Percentiles rank a stretch among this genome's conserved stretches.
Evolutionary conservation across 2,329 filamentous ascomycete genomes (phyloP).

Genomic region (Ampelomyces quisqualis): DNA sequence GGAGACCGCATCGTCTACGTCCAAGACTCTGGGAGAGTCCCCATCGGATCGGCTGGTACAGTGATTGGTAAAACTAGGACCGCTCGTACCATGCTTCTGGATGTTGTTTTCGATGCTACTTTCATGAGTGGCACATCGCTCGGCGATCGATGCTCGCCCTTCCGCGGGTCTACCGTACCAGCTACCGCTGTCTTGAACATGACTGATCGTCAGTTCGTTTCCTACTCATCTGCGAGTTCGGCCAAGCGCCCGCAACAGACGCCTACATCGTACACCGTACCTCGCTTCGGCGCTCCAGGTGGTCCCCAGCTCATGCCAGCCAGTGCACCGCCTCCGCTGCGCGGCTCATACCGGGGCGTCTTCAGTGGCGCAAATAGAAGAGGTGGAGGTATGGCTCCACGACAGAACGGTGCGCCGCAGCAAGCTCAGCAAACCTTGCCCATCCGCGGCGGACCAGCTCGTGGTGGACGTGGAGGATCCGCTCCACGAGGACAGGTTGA

Average conservation of each 20-base stretch:
- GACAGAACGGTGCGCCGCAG: constrained; percentile 30
- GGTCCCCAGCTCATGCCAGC: constrained; percentile 63
- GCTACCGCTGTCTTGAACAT: constrained; percentile 88
- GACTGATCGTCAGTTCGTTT: constrained; percentile 76
- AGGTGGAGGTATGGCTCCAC: constrained; percentile 41
- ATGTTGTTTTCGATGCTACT: constrained; percentile 88
- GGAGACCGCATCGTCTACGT: constrained; percentile 94
- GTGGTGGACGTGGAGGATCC: constrained; percentile 43
- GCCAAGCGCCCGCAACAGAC: constrained; percentile 55
- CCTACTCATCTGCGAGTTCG: constrained; percentile 59
- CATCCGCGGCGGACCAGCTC: constrained; percentile 43
- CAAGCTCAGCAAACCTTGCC: constrained; percentile 41
- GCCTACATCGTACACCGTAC: constrained; percentile 55
- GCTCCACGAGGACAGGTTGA: constrained; percentile 39
- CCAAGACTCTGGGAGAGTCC: constrained; percentile 89
- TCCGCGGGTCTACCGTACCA: constrained; percentile 90
- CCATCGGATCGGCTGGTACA: constrained; percentile 86
- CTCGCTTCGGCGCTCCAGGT: constrained; percentile 57
- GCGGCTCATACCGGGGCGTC: constrained; percentile 60
- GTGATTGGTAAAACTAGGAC: constrained; percentile 94
- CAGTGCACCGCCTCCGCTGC: constrained; percentile 57
- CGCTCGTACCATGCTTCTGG: constrained; percentile 75
- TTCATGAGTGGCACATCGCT: constrained; percentile 98
- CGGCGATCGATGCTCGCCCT: constrained; percentile 84
- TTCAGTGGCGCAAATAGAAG: constrained; percentile 49